A percentile compares a stretch with the other conserved stretches of the same genome.
Conservation (phyloP, 768 basidiomycete genomes). For the Cytidiella melzeri region DNA sequence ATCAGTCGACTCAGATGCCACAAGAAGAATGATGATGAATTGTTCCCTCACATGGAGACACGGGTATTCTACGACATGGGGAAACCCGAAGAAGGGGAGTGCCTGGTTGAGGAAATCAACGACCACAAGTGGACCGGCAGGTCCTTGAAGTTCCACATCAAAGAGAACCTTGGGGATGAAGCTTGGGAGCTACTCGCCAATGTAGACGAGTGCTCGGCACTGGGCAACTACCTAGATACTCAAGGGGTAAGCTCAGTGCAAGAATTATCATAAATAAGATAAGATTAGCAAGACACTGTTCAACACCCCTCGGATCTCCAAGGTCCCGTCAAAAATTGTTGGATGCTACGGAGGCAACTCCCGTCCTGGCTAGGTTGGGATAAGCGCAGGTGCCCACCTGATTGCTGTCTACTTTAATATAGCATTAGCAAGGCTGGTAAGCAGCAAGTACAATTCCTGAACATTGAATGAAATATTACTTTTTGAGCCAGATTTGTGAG, state of each 20-base stretch:
- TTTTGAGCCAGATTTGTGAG: too few species aligned
- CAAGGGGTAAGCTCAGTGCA: background rate
- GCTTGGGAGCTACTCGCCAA: slow-evolving; percentile 13
- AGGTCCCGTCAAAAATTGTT: too few species aligned
- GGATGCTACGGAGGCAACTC: too few species aligned
- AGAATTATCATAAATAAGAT: background rate
- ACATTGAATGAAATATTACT: too few species aligned
- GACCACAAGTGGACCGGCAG: slow-evolving; percentile 13
- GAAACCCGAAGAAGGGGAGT: slow-evolving; percentile 26
- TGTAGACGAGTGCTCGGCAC: slow-evolving; percentile 11
- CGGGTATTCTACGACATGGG: slow-evolving; percentile 32
- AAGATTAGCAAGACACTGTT: too few species aligned
- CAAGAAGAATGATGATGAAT: slow-evolving; percentile 24
- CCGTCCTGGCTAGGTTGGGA: too few species aligned
- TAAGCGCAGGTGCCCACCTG: too few species aligned
- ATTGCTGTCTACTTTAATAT: too few species aligned
- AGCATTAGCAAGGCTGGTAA: too few species aligned
- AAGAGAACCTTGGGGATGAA: slow-evolving; percentile 13
- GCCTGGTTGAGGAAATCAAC: slow-evolving; percentile 31
- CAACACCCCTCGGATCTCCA: too few species aligned
- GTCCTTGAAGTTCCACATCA: slow-evolving; percentile 4
- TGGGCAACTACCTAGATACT: background rate
- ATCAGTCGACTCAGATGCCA: slow-evolving; percentile 24
- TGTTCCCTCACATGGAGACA: slow-evolving; percentile 31
- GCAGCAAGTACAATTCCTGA: too few species aligned